These are phyloP conservation scores for Pichia membranifaciens DNA, from an alignment of 805 yeast genomes.

Conservation along the genomic window DNA sequence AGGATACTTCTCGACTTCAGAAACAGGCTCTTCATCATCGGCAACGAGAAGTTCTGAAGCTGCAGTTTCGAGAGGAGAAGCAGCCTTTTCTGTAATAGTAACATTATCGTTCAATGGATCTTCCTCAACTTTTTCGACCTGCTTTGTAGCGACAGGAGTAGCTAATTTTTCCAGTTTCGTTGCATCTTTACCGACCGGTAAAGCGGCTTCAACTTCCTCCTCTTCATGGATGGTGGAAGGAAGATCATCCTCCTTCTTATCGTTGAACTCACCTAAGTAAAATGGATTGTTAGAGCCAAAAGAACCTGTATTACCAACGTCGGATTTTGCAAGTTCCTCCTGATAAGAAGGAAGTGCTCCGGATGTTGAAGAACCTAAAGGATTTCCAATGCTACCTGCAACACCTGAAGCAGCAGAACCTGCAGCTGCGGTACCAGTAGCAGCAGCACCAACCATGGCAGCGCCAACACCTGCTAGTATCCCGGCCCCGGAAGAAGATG, in stretches of 20 bases:
- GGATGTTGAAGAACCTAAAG: too few relatives aligned
- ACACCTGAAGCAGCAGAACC: constrained; percentile 24
- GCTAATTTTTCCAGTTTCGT: not conserved
- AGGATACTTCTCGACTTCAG: not conserved
- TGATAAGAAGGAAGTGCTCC: constrained; percentile 2
- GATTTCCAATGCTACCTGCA: not conserved
- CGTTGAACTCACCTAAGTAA: constrained; percentile 11
- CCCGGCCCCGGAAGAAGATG: not conserved
- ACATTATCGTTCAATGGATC: not conserved
- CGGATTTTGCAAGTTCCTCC: constrained; percentile 1
- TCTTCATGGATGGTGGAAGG: constrained; percentile 20
- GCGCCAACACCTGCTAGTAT: constrained; percentile 14
- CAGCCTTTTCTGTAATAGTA: not conserved
- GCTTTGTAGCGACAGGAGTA: not conserved
- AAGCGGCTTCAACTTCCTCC: constrained; percentile 11
- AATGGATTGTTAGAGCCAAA: constrained; percentile 19
- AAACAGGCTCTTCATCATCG: not conserved
- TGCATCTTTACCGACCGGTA: not conserved
- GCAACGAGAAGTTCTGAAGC: not conserved
- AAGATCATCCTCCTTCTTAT: constrained; percentile 6
- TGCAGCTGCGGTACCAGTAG: constrained; percentile 17
- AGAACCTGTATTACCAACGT: not conserved
- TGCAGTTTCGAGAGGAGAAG: not conserved
- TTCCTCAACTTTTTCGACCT: not conserved
- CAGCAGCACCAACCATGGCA: constrained; percentile 21